Conservation (phyloP, 2,329 filamentous ascomycete genomes). For the Fusarium buxicola region DNA sequence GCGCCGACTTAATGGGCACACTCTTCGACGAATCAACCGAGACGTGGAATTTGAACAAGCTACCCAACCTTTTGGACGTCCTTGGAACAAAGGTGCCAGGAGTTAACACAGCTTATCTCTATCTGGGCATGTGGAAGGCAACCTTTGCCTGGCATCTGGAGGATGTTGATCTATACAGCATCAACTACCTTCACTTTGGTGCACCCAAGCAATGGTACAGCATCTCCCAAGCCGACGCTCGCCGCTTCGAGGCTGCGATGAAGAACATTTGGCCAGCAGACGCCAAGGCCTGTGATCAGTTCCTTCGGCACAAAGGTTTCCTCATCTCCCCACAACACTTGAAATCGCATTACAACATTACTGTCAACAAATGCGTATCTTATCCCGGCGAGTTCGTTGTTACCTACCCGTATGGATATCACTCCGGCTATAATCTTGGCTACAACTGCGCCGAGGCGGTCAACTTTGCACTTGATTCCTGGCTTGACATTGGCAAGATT, state of each 20-base stretch:
- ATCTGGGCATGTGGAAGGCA: slow-evolving; percentile 99
- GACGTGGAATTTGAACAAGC: slow-evolving; percentile 92
- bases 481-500: slow-evolving; percentile 94
- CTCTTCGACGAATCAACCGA: slow-evolving; percentile 89
- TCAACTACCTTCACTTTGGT: slow-evolving; percentile 99
- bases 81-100: slow-evolving; percentile 95
- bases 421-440: slow-evolving; percentile 96
- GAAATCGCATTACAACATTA: slow-evolving; percentile 90
- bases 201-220: slow-evolving; percentile 99
- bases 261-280: slow-evolving; percentile 94
- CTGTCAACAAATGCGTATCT: slow-evolving; percentile 94
- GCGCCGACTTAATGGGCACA: slow-evolving; percentile 95
- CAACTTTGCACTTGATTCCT: slow-evolving; percentile 96
- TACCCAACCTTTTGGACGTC: slow-evolving; percentile 93
- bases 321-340: slow-evolving; percentile 92
- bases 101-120: slow-evolving; percentile 97
- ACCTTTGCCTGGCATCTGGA: slow-evolving; percentile 99
- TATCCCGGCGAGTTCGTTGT: slow-evolving; percentile 98
- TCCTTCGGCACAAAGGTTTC: slow-evolving; percentile 97
- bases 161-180: slow-evolving; percentile 98
- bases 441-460: slow-evolving; percentile 99
- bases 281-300: slow-evolving; percentile 95
- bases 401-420: slow-evolving; percentile 97
- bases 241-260: slow-evolving; percentile 95
- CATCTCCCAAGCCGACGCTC: slow-evolving; percentile 94